Evolutionary conservation across 31 red algal genomes (phyloP), one percentile per base, ranked within the genome.

Genomic region (Endocladia muricata): DNA sequence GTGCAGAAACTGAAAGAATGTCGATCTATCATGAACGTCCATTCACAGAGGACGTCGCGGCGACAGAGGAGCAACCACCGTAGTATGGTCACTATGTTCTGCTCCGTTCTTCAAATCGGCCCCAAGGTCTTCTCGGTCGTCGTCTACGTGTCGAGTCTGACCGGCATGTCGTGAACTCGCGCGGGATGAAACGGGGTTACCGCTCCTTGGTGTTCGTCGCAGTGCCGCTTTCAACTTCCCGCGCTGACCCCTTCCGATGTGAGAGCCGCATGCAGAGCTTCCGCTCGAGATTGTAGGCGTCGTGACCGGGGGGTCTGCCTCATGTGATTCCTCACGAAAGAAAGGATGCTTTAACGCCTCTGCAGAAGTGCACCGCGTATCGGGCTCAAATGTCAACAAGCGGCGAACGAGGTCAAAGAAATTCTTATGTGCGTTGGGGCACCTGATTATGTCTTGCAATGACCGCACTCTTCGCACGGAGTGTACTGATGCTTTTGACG

Each of bases 271-370:
- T 15, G 22, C 71, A 3, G 71, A 75, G 57, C 74, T 65, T 33
- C 74, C 58, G 36, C 74, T 78, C 11, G 74, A 78, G 31, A 64
- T 37, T 4, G 74, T 78, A 2, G 74, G 74, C 11, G 74, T 78
- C 15, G 71, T 57, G 2, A 49, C 28, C 32, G 71, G 71, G 2
- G 44, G 71, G 37, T 78, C 74, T 9, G 79, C 57, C 41, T 60
- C 65, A 41, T 73, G 41, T 0, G 79, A 13, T 5, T 33, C 31
- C 19, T 83, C 79, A 5, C 47, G 44, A 59, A 88, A 89, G 65
- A 94, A 94, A 40, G 83, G 92, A 71, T 94, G 92, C 41, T 47
- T 13, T n/a, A 94, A 57, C 1, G 92, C 92, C 38, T 89, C 92
- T 6, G 79, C 74, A 3, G 92, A 75, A 0, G 85, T 94, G 61